A percentile compares a stretch with the other conserved stretches of the same genome.
Conservation (phyloP, 208 protist species). For the Entamoeba moshkovskii region DNA sequence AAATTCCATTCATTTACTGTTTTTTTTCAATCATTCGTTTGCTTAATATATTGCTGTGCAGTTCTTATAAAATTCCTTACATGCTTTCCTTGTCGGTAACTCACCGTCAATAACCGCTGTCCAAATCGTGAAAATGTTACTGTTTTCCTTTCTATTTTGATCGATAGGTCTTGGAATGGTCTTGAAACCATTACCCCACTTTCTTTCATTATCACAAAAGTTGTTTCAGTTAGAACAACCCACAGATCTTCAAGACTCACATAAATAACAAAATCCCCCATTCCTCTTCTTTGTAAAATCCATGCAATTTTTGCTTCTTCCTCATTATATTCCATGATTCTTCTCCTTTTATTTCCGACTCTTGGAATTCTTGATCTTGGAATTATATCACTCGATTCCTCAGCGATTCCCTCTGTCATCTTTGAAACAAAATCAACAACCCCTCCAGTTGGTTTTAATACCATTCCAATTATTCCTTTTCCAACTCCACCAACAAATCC, state of each 20-base stretch:
- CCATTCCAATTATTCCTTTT: slow-evolving; percentile 6
- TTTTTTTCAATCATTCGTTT: no score
- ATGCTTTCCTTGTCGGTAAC: background rate
- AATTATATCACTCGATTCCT: background rate
- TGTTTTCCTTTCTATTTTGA: background rate
- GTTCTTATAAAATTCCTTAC: background rate
- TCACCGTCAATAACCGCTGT: background rate
- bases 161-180: background rate
- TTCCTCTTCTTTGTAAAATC: background rate
- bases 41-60: background rate
- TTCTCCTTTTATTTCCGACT: background rate
- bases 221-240: background rate
- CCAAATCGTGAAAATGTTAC: background rate
- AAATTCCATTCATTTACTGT: no score
- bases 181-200: background rate
- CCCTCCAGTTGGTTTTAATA: slow-evolving; percentile 11
- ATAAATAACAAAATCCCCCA: background rate
- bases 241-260: background rate
- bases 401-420: background rate
- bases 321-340: background rate
- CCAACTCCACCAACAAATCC: slow-evolving; percentile 13
- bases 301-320: background rate
- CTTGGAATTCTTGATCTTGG: background rate
- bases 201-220: background rate
- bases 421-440: slow-evolving; percentile 11